Evolutionary conservation across 352 stramenopile species (phyloP).

Genomic region (Phytophthora fragariaefolia): DNA sequence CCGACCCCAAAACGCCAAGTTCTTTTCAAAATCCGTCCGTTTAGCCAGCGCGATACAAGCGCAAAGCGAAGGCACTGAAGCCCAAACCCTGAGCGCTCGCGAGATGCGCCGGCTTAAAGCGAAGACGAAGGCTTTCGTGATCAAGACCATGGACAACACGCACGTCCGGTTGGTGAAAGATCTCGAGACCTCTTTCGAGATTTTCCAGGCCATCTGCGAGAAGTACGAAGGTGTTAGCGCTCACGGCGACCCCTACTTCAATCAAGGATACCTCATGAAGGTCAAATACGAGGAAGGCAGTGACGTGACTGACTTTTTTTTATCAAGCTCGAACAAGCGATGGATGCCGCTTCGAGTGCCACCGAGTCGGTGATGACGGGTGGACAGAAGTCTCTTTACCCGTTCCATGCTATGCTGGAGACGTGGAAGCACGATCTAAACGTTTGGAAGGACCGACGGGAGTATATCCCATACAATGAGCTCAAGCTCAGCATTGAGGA

Average conservation of each 20-base stretch:
- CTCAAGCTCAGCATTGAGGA: constrained; percentile 1
- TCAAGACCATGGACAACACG: constrained; percentile 12
- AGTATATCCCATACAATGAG: constrained; percentile 7
- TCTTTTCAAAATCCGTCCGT: background rate
- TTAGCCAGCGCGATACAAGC: background rate
- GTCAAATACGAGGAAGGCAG: constrained; percentile 4
- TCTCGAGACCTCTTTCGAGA: background rate
- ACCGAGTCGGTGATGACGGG: constrained; percentile 9
- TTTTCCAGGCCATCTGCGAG: constrained; percentile 2
- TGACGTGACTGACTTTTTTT: constrained; percentile 7
- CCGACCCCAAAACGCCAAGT: background rate
- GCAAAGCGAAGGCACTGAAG: background rate
- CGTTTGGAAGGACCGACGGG: constrained; percentile 4
- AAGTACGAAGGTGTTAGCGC: constrained; percentile 4
- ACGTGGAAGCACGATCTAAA: constrained; percentile 1
- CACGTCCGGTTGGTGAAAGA: background rate
- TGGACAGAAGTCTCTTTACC: constrained; percentile 3
- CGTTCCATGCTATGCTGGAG: constrained; percentile 2
- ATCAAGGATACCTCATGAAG: background rate
- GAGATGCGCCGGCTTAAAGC: background rate
- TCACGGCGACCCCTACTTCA: constrained; percentile 6
- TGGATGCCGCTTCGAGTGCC: background rate
- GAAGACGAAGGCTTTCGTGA: constrained; percentile 1
- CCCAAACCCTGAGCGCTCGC: no score
- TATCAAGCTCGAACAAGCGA: background rate